Conservation (phyloP, 148 eudicot genomes). For the Cornus controversa region DNA sequence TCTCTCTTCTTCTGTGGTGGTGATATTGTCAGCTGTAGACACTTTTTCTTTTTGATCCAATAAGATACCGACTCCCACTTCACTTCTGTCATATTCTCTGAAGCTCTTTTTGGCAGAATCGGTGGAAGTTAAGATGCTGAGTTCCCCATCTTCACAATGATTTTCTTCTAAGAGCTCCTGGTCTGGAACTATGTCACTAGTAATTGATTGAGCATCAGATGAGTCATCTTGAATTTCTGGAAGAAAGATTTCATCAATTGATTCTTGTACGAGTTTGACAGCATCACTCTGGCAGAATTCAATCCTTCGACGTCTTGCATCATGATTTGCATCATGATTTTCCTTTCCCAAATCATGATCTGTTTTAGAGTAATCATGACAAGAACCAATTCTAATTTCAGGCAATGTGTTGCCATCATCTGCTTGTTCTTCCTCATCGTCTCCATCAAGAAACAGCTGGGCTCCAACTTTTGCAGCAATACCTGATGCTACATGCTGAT, state of each 20-base stretch:
- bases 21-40: conserved; percentile 6
- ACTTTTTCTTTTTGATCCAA: conserved; percentile 12
- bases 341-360: conserved; percentile 25
- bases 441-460: conserved; percentile 28
- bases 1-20: conserved; percentile 18
- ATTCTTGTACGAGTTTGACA: conserved; percentile 65
- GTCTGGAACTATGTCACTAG: conserved; percentile 36
- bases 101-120: conserved; percentile 5
- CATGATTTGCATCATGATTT: conserved; percentile 25
- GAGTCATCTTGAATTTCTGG: conserved; percentile 50
- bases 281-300: conserved; percentile 56
- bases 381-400: conserved; percentile 8
- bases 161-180: conserved; percentile 22
- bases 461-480: conserved; percentile 47
- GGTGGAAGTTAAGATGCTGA: conserved; percentile 6
- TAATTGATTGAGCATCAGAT: conserved; percentile 40
- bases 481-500: conserved; percentile 64
- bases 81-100: background rate
- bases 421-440: conserved; percentile 23
- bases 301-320: conserved; percentile 24
- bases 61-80: background rate
- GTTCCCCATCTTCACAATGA: conserved; percentile 16
- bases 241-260: conserved; percentile 68
- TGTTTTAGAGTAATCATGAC: conserved; percentile 4
- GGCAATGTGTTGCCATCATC: conserved; percentile 12